Evolutionary conservation across 2,329 filamentous ascomycete genomes (phyloP).

Genomic region (Pseudogymnoascus sp.): DNA sequence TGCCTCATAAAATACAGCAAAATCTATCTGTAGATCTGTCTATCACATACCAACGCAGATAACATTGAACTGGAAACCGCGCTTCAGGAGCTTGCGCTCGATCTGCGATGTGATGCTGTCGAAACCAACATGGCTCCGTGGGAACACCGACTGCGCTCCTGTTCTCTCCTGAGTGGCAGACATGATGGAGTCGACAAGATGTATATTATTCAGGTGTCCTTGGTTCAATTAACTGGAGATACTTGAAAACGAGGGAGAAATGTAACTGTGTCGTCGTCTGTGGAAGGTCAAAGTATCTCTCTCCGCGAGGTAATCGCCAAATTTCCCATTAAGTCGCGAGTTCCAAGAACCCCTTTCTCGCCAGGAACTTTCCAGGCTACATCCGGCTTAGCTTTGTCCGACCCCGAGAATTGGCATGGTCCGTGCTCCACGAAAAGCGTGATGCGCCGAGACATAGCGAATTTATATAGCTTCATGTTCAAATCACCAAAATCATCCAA

Average conservation of each 20-base stretch:
- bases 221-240: slow-evolving; percentile 1
- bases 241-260: slow-evolving; percentile 3
- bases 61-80: slow-evolving; percentile 99
- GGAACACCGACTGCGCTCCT: slow-evolving; percentile 48
- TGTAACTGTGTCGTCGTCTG: background rate
- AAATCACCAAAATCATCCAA: background rate
- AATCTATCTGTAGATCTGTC: background rate
- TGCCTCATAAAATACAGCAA: slow-evolving; percentile 8
- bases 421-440: slow-evolving; percentile 9
- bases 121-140: slow-evolving; percentile 98
- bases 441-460: slow-evolving; percentile 2
- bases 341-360: slow-evolving; percentile 9
- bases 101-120: slow-evolving; percentile 99
- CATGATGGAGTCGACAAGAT: slow-evolving; percentile 19
- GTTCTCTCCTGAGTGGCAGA: slow-evolving; percentile 27
- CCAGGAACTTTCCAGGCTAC: slow-evolving; percentile 9
- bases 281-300: slow-evolving; percentile 9
- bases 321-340: slow-evolving; percentile 8
- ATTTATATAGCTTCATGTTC: slow-evolving; percentile 7
- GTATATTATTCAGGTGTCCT: background rate
- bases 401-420: background rate
- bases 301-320: slow-evolving; percentile 9
- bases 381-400: background rate
- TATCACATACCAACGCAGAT: slow-evolving; percentile 90
- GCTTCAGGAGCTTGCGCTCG: slow-evolving; percentile 98